A percentile compares a stretch with the other conserved stretches of the same genome.
These are phyloP conservation scores for Babesia microti DNA, from an alignment of 169 alveolate genomes.

Conservation along the genomic window DNA sequence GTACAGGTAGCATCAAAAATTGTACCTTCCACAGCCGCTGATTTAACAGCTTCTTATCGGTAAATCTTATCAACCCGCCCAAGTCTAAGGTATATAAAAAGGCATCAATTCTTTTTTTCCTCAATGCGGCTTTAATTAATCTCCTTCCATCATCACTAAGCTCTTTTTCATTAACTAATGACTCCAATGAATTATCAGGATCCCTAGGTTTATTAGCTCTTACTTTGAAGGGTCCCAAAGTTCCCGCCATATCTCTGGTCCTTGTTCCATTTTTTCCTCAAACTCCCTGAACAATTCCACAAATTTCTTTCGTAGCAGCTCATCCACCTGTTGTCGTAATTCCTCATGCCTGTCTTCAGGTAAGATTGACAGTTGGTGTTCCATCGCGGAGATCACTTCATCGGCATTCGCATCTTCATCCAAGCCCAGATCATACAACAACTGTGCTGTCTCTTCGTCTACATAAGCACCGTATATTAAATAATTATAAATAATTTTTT, in stretches of 20 bases:
- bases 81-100: constrained; percentile 11
- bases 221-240: constrained; percentile 40
- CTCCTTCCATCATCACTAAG: constrained; percentile 2
- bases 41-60: constrained; percentile 11
- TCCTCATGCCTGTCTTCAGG: constrained; percentile 8
- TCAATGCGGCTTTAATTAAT: constrained; percentile 11
- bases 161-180: constrained; percentile 10
- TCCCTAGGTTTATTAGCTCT: background rate
- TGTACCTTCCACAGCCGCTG: constrained; percentile 10
- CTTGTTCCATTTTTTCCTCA: constrained; percentile 23
- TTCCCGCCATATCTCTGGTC: constrained; percentile 38
- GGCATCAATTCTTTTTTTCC: constrained; percentile 8
- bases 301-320: constrained; percentile 20
- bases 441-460: constrained; percentile 36
- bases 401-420: constrained; percentile 4
- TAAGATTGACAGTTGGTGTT: constrained; percentile 1
- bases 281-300: constrained; percentile 27
- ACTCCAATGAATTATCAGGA: background rate
- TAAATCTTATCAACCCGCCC: constrained; percentile 6
- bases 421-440: constrained; percentile 19
- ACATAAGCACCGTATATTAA: constrained; percentile 1
- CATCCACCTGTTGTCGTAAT: constrained; percentile 4
- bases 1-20: constrained; percentile 27
- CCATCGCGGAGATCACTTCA: constrained; percentile 13
- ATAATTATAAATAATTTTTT: too few relatives aligned